Percentiles rank a stretch among this genome's conserved stretches.
phyloP scores from a whole-genome alignment of 345 rosid species.

The Anastatica hierochuntica region DNA sequence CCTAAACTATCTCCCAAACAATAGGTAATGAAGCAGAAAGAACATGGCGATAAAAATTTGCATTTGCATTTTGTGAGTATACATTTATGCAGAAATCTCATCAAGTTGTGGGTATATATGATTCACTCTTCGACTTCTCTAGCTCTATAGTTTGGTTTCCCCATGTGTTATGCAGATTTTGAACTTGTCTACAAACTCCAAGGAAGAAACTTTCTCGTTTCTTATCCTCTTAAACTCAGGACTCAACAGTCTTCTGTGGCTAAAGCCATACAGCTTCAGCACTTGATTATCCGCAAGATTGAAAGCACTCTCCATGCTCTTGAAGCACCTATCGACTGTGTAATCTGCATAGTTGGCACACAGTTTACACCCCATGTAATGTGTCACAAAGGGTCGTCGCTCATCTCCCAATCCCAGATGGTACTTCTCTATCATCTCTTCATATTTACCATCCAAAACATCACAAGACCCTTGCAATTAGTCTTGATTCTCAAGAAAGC shows the following conservation, averaged over 20 bases:
- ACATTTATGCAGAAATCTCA: too few species aligned
- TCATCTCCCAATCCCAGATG: constrained; percentile 93
- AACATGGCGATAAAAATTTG: too few species aligned
- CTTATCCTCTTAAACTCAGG: constrained; percentile 88
- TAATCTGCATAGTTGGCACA: constrained; percentile 97
- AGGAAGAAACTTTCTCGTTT: constrained; percentile 64
- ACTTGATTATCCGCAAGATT: constrained; percentile 94
- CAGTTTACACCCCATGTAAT: constrained; percentile 92
- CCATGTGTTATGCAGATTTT: constrained; percentile 50
- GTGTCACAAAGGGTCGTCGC: constrained; percentile 95
- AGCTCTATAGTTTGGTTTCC: constrained; percentile 29
- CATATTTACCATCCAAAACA: constrained; percentile 81
- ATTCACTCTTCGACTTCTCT: too few species aligned
- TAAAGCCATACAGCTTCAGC: constrained; percentile 73
- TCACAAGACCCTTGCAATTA: constrained; percentile 94
- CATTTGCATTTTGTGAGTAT: too few species aligned
- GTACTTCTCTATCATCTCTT: constrained; percentile 93
- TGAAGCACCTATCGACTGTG: constrained; percentile 74
- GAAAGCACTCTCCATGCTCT: constrained; percentile 92
- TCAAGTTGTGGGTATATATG: too few species aligned
- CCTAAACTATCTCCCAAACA: too few species aligned
- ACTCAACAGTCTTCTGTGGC: constrained; percentile 84
- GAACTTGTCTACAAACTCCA: constrained; percentile 62
- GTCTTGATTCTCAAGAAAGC: constrained; percentile 79
- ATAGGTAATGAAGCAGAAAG: too few species aligned